Evolutionary conservation across 2,329 filamentous ascomycete genomes (phyloP).

Genomic region (Colletotrichum chrysophilum): DNA sequence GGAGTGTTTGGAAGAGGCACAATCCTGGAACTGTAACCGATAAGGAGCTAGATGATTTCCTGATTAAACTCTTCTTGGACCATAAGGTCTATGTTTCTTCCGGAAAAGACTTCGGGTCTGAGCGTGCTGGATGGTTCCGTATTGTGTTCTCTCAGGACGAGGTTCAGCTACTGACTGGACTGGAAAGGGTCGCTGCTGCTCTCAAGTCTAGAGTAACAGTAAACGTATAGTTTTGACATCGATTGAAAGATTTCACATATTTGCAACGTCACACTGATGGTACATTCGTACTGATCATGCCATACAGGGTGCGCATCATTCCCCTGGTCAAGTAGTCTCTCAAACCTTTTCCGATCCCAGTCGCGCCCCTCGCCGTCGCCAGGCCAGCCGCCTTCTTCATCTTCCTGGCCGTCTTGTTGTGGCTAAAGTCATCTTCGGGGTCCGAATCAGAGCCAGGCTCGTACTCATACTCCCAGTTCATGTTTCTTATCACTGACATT

Average conservation of each 20-base stretch:
- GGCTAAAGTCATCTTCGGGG: not conserved
- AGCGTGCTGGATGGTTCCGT: constrained; percentile 42
- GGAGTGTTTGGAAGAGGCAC: constrained; percentile 63
- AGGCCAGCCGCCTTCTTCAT: constrained; percentile 19
- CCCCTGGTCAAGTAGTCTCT: not conserved
- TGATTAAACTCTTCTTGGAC: constrained; percentile 24
- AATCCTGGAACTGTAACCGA: constrained; percentile 78
- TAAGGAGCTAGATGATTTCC: constrained; percentile 48
- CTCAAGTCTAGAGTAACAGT: not conserved
- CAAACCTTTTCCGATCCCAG: constrained; percentile 14
- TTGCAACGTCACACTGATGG: too few relatives aligned
- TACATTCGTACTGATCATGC: too few relatives aligned
- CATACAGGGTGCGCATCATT: not conserved
- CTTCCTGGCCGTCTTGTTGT: constrained; percentile 5
- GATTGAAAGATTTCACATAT: not conserved
- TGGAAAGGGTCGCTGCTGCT: not conserved
- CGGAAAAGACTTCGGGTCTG: constrained; percentile 40
- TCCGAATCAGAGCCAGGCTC: not conserved
- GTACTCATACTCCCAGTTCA: constrained; percentile 2
- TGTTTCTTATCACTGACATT: not conserved
- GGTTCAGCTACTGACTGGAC: constrained; percentile 31
- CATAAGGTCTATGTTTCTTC: constrained; percentile 40
- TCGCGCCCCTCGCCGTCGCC: constrained; percentile 5
- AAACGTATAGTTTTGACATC: not conserved
- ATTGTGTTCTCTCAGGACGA: constrained; percentile 41